Conservation (phyloP, 176 grass and related monocot genomes). For the Cenchrus fungigraminus region DNA sequence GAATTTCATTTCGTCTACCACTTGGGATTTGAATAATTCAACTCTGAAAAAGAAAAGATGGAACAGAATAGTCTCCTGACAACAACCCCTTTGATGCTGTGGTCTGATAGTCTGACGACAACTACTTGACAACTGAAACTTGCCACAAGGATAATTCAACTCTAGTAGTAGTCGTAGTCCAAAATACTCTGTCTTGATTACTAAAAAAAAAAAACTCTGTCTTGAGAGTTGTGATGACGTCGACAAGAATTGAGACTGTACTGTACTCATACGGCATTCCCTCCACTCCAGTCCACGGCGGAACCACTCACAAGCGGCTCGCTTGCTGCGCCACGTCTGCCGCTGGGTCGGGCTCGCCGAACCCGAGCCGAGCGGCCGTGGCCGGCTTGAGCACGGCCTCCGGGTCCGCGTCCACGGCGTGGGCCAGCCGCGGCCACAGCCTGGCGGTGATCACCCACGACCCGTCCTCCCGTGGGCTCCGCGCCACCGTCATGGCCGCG, state of each 20-base stretch:
- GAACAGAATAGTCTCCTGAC: neutral
- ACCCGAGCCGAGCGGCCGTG: conserved; percentile 49
- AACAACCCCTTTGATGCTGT: no score
- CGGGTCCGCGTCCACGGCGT: conserved; percentile 54
- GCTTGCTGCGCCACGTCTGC: neutral
- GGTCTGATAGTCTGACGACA: neutral
- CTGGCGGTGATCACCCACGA: conserved; percentile 56
- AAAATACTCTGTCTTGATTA: no score
- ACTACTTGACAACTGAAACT: neutral
- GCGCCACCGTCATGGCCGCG: conserved; percentile 42
- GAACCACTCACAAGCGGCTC: conserved; percentile 35
- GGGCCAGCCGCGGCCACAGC: conserved; percentile 64
- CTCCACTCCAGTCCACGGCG: no score
- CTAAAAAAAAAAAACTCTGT: no score
- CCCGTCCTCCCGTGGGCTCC: conserved; percentile 60
- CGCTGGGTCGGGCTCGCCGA: neutral
- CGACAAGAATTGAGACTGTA: no score
- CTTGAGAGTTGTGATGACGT: no score
- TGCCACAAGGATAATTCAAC: no score
- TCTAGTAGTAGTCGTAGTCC: no score
- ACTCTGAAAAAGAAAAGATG: neutral
- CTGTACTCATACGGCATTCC: no score
- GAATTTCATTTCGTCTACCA: neutral
- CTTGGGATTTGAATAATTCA: neutral
- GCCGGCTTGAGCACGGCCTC: conserved; percentile 56